Evolutionary conservation across 2,329 filamentous ascomycete species (phyloP).

Genomic region (Botryotinia calthae): DNA sequence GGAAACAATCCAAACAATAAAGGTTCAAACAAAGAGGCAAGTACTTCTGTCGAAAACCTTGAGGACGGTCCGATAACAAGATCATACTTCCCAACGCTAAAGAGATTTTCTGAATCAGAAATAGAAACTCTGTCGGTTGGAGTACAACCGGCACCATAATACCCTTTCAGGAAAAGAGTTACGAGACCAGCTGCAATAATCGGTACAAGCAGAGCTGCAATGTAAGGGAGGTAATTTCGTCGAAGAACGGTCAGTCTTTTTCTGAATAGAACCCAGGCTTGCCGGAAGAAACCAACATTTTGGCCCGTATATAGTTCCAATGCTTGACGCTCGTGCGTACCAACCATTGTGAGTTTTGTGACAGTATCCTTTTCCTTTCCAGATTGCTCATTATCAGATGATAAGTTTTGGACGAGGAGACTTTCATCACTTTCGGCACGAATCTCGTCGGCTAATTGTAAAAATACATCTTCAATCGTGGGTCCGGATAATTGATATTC

Average conservation of each 20-base stretch:
- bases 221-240: constrained; percentile 73
- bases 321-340: constrained; percentile 19
- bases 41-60: constrained; percentile 39
- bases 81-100: constrained; percentile 29
- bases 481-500: constrained; percentile 87
- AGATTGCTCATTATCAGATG: constrained; percentile 19
- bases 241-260: constrained; percentile 78
- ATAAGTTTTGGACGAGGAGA: constrained; percentile 19
- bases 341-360: constrained; percentile 14
- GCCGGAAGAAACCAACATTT: constrained; percentile 65
- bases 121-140: constrained; percentile 49
- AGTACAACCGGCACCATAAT: constrained; percentile 52
- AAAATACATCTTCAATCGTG: constrained; percentile 89
- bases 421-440: constrained; percentile 47
- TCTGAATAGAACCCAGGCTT: constrained; percentile 70
- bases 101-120: constrained; percentile 33
- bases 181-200: constrained; percentile 77
- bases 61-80: constrained; percentile 46
- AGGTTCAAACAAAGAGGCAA: constrained; percentile 29
- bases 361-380: constrained; percentile 36
- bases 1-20: constrained; percentile 29
- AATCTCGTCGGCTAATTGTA: constrained; percentile 80
- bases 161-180: constrained; percentile 67
- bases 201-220: constrained; percentile 72
- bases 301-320: constrained; percentile 65